Conservation (phyloP, 2,329 filamentous ascomycete genomes). For the Epichloe elymi region DNA sequence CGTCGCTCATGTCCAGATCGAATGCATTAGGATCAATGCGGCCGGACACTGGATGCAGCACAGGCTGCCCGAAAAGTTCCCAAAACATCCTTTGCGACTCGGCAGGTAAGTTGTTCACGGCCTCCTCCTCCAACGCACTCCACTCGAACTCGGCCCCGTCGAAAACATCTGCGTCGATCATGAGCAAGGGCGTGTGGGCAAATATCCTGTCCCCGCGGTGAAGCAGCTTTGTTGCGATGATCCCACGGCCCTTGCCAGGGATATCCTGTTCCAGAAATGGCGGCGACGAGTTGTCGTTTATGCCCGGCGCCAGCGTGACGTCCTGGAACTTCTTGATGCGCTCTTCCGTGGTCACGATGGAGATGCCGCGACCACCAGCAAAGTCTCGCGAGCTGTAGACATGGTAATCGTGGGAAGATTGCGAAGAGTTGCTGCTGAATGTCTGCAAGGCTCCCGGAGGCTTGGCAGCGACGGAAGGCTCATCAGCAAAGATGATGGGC, state of each 20-base stretch:
- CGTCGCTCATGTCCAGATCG: not conserved
- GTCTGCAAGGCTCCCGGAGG: not conserved
- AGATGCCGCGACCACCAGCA: constrained; percentile 23
- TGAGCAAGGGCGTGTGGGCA: constrained; percentile 6
- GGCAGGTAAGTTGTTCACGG: constrained; percentile 5
- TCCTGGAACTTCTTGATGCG: constrained; percentile 16
- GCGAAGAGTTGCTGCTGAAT: not conserved
- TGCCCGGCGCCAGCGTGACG: constrained; percentile 13
- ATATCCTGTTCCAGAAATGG: constrained; percentile 12
- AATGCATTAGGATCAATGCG: constrained; percentile 9
- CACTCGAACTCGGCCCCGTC: not conserved
- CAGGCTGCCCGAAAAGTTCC: constrained; percentile 2
- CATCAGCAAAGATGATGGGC: not conserved
- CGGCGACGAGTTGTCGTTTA: constrained; percentile 6
- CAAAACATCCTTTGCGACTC: constrained; percentile 4
- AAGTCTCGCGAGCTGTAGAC: constrained; percentile 22
- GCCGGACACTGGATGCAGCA: constrained; percentile 1
- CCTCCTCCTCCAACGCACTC: not conserved
- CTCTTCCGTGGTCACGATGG: constrained; percentile 22
- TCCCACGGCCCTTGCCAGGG: constrained; percentile 12
- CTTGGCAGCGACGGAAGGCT: not conserved
- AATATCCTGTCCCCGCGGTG: constrained; percentile 11
- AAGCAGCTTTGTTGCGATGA: constrained; percentile 14
- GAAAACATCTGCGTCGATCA: constrained; percentile 5
- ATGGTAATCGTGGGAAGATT: constrained; percentile 23